These are phyloP conservation scores for Microcyclospora tardicrescens DNA, from an alignment of 2,329 filamentous ascomycete species.

Conservation along the genomic window DNA sequence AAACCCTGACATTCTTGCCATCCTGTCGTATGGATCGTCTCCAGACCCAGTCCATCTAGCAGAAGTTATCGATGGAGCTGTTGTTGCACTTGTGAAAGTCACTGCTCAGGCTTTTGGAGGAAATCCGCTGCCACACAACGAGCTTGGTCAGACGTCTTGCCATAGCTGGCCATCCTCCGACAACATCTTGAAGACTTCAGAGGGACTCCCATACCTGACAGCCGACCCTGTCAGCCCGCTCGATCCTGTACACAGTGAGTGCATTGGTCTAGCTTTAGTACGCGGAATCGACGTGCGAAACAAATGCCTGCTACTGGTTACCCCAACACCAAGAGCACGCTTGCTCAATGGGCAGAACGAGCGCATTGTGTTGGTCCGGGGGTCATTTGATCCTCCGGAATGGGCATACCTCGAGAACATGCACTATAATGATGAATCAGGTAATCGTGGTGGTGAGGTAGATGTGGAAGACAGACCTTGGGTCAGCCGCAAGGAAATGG, in stretches of 20 bases:
- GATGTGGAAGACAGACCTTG: constrained; percentile 13
- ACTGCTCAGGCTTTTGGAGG: constrained; percentile 24
- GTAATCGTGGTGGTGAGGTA: constrained; percentile 1
- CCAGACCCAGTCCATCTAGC: constrained; percentile 45
- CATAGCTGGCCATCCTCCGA: background rate
- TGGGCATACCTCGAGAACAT: constrained; percentile 59
- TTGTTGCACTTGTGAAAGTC: constrained; percentile 53
- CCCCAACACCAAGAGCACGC: constrained; percentile 30
- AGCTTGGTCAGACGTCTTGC: background rate
- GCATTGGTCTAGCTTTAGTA: constrained; percentile 55
- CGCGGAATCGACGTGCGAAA: constrained; percentile 50
- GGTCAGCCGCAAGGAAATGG: constrained; percentile 14
- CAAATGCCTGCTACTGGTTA: constrained; percentile 49
- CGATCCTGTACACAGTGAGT: constrained; percentile 45
- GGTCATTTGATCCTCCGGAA: constrained; percentile 53
- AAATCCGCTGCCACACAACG: background rate
- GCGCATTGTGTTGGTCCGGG: constrained; percentile 50
- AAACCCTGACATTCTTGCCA: constrained; percentile 44
- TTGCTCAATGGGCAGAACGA: constrained; percentile 25
- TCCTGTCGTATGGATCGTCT: constrained; percentile 56
- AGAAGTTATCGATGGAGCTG: constrained; percentile 56
- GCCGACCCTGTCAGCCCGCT: constrained; percentile 41
- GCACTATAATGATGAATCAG: constrained; percentile 20
- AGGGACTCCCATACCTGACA: constrained; percentile 50
- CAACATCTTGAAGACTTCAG: constrained; percentile 30